Evolutionary conservation across 1,139 yeast genomes (phyloP), one percentile per base, ranked within the genome.

Genomic region (Waltiozyma solani): DNA sequence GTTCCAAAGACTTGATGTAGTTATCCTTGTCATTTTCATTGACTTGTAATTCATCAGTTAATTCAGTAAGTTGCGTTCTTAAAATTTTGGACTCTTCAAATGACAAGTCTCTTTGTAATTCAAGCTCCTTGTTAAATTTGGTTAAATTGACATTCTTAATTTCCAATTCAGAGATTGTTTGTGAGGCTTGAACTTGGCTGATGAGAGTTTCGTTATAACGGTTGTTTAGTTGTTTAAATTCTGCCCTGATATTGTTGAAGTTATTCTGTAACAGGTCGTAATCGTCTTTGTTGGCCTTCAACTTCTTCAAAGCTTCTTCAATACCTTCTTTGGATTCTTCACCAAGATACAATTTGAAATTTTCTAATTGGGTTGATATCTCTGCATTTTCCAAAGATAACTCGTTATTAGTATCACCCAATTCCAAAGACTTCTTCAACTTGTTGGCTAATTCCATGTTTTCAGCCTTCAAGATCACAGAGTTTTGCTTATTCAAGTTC

Each of bases 21-120:
- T 53, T 42, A 17, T 53, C 50, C 38, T 53, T 54, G 34, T 47
- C 48, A 18, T 46, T 40, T 17, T 44, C 45, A 29, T 48, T 49
- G 23, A 49, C 35, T 1, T 53, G 41, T 18, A 52, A 39, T 12
- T 56, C 47, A 3, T 53, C 53, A 40, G 68, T 73, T 29, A 66
- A 53, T 5, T 57, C 53, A 35, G 60, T 56, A 25, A 67, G 44
- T 51, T 71, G 75, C 26, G 66, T 68, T 44, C 86, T 63, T 40
- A 83, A 59, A 42, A 77, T 68, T 40, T 67, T 73, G 23, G 79
- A 70, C 52, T 83, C 93, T 45, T 74, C 75, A n/a, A 60, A 50
- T n/a, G 77, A 71, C 35, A 81, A 60, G 3, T 63, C 54, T 40
- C 68, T 69, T 44, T 76, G 80, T 40, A 73, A 68, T 41, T 77